phyloP scores from a whole-genome alignment of 306 rosid species.

The Dryas octopetala region DNA sequence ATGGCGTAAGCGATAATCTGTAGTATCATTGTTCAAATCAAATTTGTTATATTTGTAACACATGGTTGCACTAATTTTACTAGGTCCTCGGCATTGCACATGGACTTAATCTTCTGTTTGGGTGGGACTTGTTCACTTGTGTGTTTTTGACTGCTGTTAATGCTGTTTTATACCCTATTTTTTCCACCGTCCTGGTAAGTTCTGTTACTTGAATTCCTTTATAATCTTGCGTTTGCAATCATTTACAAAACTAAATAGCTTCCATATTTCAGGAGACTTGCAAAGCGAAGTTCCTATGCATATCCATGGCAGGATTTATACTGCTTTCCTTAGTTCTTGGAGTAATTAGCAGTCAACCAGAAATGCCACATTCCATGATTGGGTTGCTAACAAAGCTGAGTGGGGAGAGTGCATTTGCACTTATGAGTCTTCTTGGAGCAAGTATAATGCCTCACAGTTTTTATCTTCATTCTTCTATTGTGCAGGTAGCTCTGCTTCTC shows the following conservation, averaged over 20 bases:
- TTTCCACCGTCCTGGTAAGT: constrained; percentile 72
- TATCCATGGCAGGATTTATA: constrained; percentile 59
- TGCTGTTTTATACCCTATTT: constrained; percentile 63
- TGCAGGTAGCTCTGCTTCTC: constrained; percentile 64
- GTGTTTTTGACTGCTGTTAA: constrained; percentile 72
- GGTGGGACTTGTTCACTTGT: constrained; percentile 95
- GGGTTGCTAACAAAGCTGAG: constrained; percentile 59
- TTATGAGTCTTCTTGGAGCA: constrained; percentile 98
- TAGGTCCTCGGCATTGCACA: constrained; percentile 86
- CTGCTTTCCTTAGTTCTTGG: constrained; percentile 63
- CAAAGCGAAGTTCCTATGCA: constrained; percentile 54
- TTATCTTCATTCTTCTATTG: constrained; percentile 88
- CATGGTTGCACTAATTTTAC: constrained; percentile 38
- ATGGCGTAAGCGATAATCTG: constrained; percentile 2
- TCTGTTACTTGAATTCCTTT: constrained; percentile 18
- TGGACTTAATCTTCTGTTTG: constrained; percentile 84
- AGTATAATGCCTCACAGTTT: constrained; percentile 91
- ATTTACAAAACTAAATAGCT: constrained; percentile 17
- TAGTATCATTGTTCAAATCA: constrained; percentile 16
- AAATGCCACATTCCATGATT: constrained; percentile 63
- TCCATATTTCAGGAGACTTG: constrained; percentile 56
- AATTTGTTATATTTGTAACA: constrained; percentile 18
- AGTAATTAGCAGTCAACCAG: constrained; percentile 62
- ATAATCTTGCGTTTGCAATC: constrained; percentile 7
- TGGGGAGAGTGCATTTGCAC: constrained; percentile 85